Evolutionary conservation across 2,329 filamentous ascomycete genomes (phyloP).

Genomic region (Alternaria hordeiaustralica): DNA sequence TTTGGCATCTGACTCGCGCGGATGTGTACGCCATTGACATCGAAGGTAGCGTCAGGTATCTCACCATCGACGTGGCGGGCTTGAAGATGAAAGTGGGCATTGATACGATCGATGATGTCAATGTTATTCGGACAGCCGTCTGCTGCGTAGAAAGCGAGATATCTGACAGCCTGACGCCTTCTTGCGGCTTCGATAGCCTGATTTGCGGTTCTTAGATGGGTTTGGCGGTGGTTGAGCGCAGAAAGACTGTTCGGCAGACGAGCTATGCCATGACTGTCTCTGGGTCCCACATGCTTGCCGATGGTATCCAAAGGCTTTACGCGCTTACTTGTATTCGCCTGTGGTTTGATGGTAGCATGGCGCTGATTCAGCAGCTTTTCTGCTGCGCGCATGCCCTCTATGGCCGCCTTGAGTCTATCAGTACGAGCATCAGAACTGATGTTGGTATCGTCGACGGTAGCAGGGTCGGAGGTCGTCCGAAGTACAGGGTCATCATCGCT

Average conservation of each 20-base stretch:
- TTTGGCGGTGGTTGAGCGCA: not conserved
- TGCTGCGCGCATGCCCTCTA: slow-evolving; percentile 2
- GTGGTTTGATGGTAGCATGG: slow-evolving; percentile 8
- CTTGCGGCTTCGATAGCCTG: slow-evolving; percentile 3
- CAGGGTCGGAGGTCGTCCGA: not conserved
- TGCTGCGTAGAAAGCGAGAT: slow-evolving; percentile 3
- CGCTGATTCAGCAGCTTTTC: slow-evolving; percentile 9
- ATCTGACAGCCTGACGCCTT: slow-evolving; percentile 2
- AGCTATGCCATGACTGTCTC: not conserved
- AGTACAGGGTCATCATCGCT: not conserved
- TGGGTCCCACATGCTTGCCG: not conserved
- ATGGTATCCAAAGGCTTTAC: not conserved
- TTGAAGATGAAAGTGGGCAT: slow-evolving; percentile 1
- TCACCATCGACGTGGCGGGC: not conserved
- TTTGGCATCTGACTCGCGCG: slow-evolving; percentile 1
- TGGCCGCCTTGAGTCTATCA: not conserved
- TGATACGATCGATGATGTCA: slow-evolving; percentile 5
- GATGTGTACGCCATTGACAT: slow-evolving; percentile 1
- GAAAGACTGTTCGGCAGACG: not conserved
- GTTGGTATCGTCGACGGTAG: not conserved
- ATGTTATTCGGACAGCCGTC: slow-evolving; percentile 10
- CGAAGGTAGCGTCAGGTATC: slow-evolving; percentile 1
- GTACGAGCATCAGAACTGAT: not conserved
- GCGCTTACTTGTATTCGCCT: not conserved
- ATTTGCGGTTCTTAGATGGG: not conserved